Evolutionary conservation across 1,284 basidiomycete genomes (phyloP).

Genomic region (Sparassis latifolia): DNA sequence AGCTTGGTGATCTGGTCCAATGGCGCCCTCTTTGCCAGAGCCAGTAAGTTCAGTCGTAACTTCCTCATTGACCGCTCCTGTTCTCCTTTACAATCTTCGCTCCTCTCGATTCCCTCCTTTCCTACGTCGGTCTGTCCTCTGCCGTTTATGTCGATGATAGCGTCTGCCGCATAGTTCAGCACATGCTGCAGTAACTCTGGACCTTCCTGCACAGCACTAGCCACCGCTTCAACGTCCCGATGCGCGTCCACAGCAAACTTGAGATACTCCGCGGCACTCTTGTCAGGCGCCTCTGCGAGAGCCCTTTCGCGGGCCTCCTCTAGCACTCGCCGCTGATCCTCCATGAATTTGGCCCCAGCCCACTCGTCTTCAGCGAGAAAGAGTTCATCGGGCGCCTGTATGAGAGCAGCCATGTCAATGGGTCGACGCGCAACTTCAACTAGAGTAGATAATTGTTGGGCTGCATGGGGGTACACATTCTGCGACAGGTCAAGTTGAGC

Average conservation of each 20-base stretch:
- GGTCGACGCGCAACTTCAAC: slow-evolving; percentile 38
- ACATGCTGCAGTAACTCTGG: slow-evolving; percentile 45
- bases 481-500: slow-evolving; percentile 37
- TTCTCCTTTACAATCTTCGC: not conserved
- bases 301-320: slow-evolving; percentile 18
- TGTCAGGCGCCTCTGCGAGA: slow-evolving; percentile 18
- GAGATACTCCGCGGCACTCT: slow-evolving; percentile 29
- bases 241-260: slow-evolving; percentile 27
- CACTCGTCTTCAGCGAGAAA: slow-evolving; percentile 58
- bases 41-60: slow-evolving; percentile 62
- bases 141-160: slow-evolving; percentile 23
- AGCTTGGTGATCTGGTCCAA: slow-evolving; percentile 61
- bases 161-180: slow-evolving; percentile 41
- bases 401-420: slow-evolving; percentile 64
- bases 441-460: slow-evolving; percentile 35
- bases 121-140: slow-evolving; percentile 10
- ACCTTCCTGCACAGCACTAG: slow-evolving; percentile 29
- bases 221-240: slow-evolving; percentile 29
- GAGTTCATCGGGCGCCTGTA: slow-evolving; percentile 55
- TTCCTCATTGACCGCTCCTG: slow-evolving; percentile 49
- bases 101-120: slow-evolving; percentile 5
- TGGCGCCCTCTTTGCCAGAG: slow-evolving; percentile 67
- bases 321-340: slow-evolving; percentile 21
- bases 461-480: slow-evolving; percentile 35
- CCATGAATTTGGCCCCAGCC: slow-evolving; percentile 36